phyloP scores from a whole-genome alignment of 768 basidiomycete genomes.

The Lactifluus subvellereus region DNA sequence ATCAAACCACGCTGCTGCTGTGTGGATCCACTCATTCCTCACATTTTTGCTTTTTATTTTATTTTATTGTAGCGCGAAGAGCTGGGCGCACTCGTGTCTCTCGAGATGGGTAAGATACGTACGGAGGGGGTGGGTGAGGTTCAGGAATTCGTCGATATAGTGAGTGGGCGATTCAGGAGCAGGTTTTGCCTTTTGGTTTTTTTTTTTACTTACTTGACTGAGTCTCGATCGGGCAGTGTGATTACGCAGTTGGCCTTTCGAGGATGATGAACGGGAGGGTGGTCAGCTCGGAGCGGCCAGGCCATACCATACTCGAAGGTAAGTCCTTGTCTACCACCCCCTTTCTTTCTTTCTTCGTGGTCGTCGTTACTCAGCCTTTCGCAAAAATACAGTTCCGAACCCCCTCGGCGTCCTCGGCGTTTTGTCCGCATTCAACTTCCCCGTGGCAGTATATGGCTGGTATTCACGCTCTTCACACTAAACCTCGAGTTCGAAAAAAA shows the following conservation, averaged over 20 bases:
- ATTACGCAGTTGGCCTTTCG: slow-evolving; percentile 89
- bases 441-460: slow-evolving; percentile 91
- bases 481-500: slow-evolving; percentile 8
- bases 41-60: neutral
- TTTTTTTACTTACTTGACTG: neutral
- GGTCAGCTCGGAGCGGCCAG: slow-evolving; percentile 82
- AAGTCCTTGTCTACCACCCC: neutral
- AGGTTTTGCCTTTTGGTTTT: neutral
- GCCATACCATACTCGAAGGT: slow-evolving; percentile 90
- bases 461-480: slow-evolving; percentile 29
- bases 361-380: neutral
- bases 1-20: neutral
- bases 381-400: slow-evolving; percentile 68
- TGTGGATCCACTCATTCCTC: neutral
- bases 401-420: slow-evolving; percentile 71
- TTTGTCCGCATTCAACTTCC: slow-evolving; percentile 94
- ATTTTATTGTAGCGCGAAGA: slow-evolving; percentile 51
- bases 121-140: slow-evolving; percentile 92
- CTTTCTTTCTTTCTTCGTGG: neutral
- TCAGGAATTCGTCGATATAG: slow-evolving; percentile 92
- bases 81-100: slow-evolving; percentile 75
- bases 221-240: slow-evolving; percentile 51
- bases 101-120: slow-evolving; percentile 89
- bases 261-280: slow-evolving; percentile 92
- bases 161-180: slow-evolving; percentile 36